phyloP scores from a whole-genome alignment of 2,329 filamentous ascomycete genomes.

The Fonsecaea pedrosoi region DNA sequence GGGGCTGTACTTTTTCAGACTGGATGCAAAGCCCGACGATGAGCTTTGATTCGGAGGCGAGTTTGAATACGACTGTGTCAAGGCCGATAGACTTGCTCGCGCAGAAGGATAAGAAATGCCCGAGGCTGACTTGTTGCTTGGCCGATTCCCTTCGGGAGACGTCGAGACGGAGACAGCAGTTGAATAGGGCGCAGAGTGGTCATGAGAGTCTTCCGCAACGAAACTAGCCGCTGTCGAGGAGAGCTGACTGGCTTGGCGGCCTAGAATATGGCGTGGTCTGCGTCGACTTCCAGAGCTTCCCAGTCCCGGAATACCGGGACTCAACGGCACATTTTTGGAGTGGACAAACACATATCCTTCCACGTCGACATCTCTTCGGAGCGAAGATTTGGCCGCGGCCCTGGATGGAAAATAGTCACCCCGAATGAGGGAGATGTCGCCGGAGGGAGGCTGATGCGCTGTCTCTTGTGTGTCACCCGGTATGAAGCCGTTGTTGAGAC shows the following conservation, averaged over 20 bases:
- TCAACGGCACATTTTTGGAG: constrained; percentile 11
- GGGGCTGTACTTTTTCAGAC: constrained; percentile 38
- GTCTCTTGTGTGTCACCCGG: constrained; percentile 9
- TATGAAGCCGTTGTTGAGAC: constrained; percentile 19
- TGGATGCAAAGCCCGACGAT: constrained; percentile 24
- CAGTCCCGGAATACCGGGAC: constrained; percentile 3
- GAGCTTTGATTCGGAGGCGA: constrained; percentile 39
- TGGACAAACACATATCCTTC: constrained; percentile 31
- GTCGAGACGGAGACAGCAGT: constrained; percentile 36
- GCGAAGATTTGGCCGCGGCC: constrained; percentile 31
- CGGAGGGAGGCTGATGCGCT: not conserved
- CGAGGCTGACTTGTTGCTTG: constrained; percentile 28
- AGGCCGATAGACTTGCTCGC: constrained; percentile 38
- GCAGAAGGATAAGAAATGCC: constrained; percentile 31
- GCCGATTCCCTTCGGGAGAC: constrained; percentile 39
- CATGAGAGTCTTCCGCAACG: constrained; percentile 34
- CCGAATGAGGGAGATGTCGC: not conserved
- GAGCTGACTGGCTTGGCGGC: constrained; percentile 26
- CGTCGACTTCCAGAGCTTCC: constrained; percentile 19
- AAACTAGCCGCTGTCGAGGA: constrained; percentile 36
- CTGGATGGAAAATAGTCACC: constrained; percentile 34
- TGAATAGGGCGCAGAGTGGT: constrained; percentile 30
- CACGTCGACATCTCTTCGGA: constrained; percentile 25
- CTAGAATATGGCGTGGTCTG: constrained; percentile 10
- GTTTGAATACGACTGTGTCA: constrained; percentile 39